Percentiles rank a stretch among this genome's conserved stretches.
These are phyloP conservation scores for Colletotrichum sp. DNA, from an alignment of 2,329 filamentous ascomycete species.

Conservation along the genomic window DNA sequence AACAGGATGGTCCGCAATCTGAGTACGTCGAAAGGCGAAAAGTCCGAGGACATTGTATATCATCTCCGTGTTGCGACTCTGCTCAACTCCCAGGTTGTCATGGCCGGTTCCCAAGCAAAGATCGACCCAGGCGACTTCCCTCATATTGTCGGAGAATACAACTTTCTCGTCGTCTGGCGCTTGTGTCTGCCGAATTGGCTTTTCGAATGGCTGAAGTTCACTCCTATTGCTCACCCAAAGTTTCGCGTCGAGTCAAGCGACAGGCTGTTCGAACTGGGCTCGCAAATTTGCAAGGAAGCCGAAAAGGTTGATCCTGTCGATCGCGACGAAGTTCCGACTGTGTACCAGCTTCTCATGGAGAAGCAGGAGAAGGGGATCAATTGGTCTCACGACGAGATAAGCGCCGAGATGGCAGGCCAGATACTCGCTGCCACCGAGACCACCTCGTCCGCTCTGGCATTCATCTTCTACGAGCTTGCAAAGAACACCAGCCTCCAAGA, in stretches of 20 bases:
- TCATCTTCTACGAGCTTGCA: slow-evolving; percentile 23
- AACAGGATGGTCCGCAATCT: background rate
- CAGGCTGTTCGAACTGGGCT: slow-evolving; percentile 11
- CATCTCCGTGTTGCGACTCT: background rate
- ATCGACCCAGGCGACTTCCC: slow-evolving; percentile 7
- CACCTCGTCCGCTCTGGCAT: slow-evolving; percentile 22
- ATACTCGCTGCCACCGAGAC: slow-evolving; percentile 22
- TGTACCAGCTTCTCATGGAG: slow-evolving; percentile 13
- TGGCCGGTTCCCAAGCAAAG: background rate
- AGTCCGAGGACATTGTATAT: background rate
- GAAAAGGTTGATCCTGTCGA: background rate
- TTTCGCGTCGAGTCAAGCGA: slow-evolving; percentile 23
- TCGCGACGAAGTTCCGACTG: slow-evolving; percentile 7
- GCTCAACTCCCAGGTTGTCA: background rate
- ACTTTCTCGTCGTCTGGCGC: slow-evolving; percentile 22
- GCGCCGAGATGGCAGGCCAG: slow-evolving; percentile 24
- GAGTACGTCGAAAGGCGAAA: background rate
- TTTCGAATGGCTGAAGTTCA: slow-evolving; percentile 20
- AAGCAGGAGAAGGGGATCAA: background rate
- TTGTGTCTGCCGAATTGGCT: slow-evolving; percentile 21
- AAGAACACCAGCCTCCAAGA: slow-evolving; percentile 8
- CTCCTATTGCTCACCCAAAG: slow-evolving; percentile 9
- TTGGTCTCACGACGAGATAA: slow-evolving; percentile 14
- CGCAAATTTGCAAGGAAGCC: slow-evolving; percentile 6
- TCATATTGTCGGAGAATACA: slow-evolving; percentile 23